These are phyloP conservation scores for Aleurites moluccanus DNA, from an alignment of 441 rosid genomes.

Conservation along the genomic window DNA sequence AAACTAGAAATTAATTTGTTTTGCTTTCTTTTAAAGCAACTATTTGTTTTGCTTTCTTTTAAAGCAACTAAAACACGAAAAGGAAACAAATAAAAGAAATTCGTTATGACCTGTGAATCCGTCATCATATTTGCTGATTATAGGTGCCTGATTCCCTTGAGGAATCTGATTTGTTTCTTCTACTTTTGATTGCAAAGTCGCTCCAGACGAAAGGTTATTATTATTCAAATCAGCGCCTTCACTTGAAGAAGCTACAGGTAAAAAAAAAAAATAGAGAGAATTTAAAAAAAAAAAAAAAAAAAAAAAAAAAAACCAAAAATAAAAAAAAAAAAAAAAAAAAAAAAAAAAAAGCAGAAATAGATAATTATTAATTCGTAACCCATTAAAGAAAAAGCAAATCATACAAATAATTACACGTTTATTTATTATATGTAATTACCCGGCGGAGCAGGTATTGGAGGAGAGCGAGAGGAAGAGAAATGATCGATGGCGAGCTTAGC, in stretches of 20 bases:
- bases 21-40: neutral
- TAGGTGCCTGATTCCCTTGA: conserved; percentile 16
- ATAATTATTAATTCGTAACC: neutral
- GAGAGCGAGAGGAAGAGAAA: conserved; percentile 21
- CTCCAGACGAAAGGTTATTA: neutral
- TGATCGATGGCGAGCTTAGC: conserved; percentile 46
- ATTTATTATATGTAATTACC: neutral
- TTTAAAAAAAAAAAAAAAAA: no score
- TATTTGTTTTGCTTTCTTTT: neutral
- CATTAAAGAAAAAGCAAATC: no score
- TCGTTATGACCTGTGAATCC: conserved; percentile 26
- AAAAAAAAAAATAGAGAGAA: no score
- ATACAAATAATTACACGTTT: no score
- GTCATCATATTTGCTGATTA: conserved; percentile 9
- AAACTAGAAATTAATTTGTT: neutral
- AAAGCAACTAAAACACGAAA: no score
- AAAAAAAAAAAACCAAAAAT: no score
- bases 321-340: neutral
- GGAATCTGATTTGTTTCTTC: conserved; percentile 23
- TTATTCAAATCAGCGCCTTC: neutral
- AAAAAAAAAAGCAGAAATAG: neutral
- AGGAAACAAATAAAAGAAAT: neutral
- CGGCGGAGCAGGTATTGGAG: neutral
- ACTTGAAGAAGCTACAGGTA: conserved; percentile 26
- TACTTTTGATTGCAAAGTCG: neutral